A percentile compares a stretch with the other conserved stretches of the same genome.
Conservation (phyloP, 2,329 filamentous ascomycete species). For the Tolypocladium endophyticum region DNA sequence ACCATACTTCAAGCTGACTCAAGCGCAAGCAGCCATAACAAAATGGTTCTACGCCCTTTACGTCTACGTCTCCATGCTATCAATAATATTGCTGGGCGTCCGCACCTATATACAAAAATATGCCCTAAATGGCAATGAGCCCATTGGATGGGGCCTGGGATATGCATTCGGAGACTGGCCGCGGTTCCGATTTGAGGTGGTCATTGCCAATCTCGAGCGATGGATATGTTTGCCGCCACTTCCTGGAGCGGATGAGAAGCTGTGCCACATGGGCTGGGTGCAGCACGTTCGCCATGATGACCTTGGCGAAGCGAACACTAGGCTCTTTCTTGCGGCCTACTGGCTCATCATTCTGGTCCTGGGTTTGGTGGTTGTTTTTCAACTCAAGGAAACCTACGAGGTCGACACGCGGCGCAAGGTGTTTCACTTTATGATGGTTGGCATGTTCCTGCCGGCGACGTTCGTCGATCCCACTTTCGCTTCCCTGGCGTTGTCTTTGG, state of each 20-base stretch:
- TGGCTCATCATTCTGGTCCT: constrained; percentile 58
- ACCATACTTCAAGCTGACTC: constrained; percentile 71
- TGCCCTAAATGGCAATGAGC: constrained; percentile 64
- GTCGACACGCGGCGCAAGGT: constrained; percentile 95
- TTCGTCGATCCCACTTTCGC: constrained; percentile 81
- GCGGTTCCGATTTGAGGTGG: constrained; percentile 60
- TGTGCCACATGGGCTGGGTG: constrained; percentile 46
- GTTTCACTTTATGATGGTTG: constrained; percentile 97
- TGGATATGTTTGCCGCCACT: constrained; percentile 65
- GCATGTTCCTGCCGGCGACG: constrained; percentile 81
- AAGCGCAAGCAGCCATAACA: constrained; percentile 61
- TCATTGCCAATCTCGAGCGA: constrained; percentile 54
- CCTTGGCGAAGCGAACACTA: constrained; percentile 68
- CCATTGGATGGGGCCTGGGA: constrained; percentile 83
- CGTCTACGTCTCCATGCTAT: constrained; percentile 58
- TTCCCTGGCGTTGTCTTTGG: constrained; percentile 66
- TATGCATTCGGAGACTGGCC: constrained; percentile 78
- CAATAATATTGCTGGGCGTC: constrained; percentile 60
- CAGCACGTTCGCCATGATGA: constrained; percentile 52
- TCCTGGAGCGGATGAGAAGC: constrained; percentile 16
- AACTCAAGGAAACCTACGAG: constrained; percentile 66
- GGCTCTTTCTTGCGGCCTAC: constrained; percentile 67
- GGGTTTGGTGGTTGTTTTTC: constrained; percentile 66
- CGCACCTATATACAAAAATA: constrained; percentile 55
- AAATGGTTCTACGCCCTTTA: constrained; percentile 80